Conservation (phyloP, 192 early-diverging fungal genomes). For the Coemansia sp. region DNA sequence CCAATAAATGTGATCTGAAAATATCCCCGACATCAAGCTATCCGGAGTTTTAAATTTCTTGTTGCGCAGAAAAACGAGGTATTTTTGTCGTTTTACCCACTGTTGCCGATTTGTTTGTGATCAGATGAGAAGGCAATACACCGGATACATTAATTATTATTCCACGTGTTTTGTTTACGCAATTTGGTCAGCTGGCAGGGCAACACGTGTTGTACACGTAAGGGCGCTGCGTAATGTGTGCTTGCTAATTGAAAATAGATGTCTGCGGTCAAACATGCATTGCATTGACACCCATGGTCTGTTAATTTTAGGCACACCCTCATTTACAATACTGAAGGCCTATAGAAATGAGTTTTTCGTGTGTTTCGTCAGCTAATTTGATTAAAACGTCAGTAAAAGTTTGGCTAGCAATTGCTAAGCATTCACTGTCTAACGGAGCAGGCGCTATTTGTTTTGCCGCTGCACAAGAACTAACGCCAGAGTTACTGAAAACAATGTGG, state of each 20-base stretch:
- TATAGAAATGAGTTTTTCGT: too few species aligned
- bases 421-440: conserved; percentile 17
- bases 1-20: conserved; percentile 4
- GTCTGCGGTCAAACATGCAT: too few species aligned
- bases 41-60: conserved; percentile 1
- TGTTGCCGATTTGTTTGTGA: background rate
- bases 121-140: background rate
- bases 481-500: background rate
- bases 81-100: background rate
- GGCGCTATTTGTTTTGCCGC: conserved; percentile 6
- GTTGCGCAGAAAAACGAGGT: background rate
- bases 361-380: too few species aligned
- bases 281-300: too few species aligned
- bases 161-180: background rate
- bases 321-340: too few species aligned
- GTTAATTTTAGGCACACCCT: too few species aligned
- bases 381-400: too few species aligned
- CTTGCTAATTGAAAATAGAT: too few species aligned
- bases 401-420: conserved; percentile 1
- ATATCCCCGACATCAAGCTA: background rate
- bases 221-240: too few species aligned
- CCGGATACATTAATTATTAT: background rate
- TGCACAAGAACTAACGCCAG: background rate
- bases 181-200: background rate
- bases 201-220: too few species aligned